Evolutionary conservation across 768 basidiomycete species (phyloP).

Genomic region (Tricholoma sp.): DNA sequence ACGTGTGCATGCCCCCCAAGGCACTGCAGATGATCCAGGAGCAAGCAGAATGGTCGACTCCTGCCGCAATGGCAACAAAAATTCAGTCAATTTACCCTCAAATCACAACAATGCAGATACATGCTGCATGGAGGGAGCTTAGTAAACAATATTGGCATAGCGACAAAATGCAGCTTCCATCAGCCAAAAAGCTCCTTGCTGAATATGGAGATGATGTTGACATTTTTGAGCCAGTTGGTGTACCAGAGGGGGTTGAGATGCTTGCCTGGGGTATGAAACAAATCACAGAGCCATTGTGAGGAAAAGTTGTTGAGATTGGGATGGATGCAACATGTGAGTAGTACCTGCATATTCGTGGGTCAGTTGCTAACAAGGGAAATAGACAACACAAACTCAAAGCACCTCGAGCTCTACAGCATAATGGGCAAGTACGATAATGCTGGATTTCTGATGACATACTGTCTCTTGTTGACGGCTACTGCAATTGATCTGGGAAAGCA

Average conservation of each 20-base stretch:
- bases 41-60: slow-evolving; percentile 19
- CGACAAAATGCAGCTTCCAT: slow-evolving; percentile 17
- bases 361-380: background rate
- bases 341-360: background rate
- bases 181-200: slow-evolving; percentile 16
- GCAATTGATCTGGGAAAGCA: background rate
- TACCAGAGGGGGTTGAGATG: slow-evolving; percentile 19
- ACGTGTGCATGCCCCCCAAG: slow-evolving; percentile 19
- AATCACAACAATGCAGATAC: slow-evolving; percentile 18
- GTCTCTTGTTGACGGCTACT: background rate
- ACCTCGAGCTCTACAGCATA: background rate
- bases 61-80: slow-evolving; percentile 22
- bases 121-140: slow-evolving; percentile 21
- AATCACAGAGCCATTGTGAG: background rate
- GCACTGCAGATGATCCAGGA: slow-evolving; percentile 18
- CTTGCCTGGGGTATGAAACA: slow-evolving; percentile 16
- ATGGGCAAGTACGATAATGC: background rate
- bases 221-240: slow-evolving; percentile 12
- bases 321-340: background rate
- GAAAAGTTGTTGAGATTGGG: slow-evolving; percentile 2
- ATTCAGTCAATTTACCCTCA: slow-evolving; percentile 27
- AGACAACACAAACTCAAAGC: background rate
- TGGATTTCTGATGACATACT: background rate
- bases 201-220: slow-evolving; percentile 18
- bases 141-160: slow-evolving; percentile 22